Evolutionary conservation across 371 early-diverging fungal genomes (phyloP), one percentile per base, ranked within the genome.

Genomic region (Dinochytrium kinnereticum): DNA sequence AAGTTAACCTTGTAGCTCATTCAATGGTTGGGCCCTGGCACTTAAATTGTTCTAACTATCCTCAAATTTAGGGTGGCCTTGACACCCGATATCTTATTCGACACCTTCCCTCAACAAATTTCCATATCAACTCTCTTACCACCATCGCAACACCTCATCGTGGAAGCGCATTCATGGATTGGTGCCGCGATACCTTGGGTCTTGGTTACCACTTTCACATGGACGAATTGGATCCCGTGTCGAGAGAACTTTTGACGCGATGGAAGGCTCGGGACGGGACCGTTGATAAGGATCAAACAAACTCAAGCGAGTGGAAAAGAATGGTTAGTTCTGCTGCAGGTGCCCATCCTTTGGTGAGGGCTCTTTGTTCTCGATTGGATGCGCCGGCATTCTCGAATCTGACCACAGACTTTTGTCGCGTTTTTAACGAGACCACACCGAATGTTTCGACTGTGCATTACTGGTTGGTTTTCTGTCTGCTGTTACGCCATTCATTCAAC

Each of bases 141-240:
- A 95, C 96, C 0, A 84, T 96, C 21, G 91, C 92, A 1, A 95
- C 97, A 7, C 97, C 97, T n/a, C 97, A 96, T 78, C 90, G 92
- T 31, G 97, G 97, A 2, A 89, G 90, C 44, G 89, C 92, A 2
- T 91, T 95, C 79, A 95, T 95, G 94, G 95, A 95, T 82, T 95
- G 93, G 92, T 92, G 91, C 72, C 88, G 92, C 26, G 94, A 95
- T 73, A 85, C 89, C 59, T 80, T 94, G 33, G 90, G 88, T 51
- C 76, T 82, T 7, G 81, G 81, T 1, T 49, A 73, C 44, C 75
- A 82, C 57, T 39, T 70, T 40, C 57, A 37, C 34, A 49, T 72
- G 44, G 75, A 82, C 44, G 44, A 44, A 30, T 73, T 75, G 19
- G 82, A 82, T 66, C 78, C 76, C 7, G 80, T 82, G 26, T 51